Evolutionary conservation across 352 stramenopile genomes (phyloP), one percentile per base, ranked within the genome.

Genomic region (Poterioochromonas sp.): DNA sequence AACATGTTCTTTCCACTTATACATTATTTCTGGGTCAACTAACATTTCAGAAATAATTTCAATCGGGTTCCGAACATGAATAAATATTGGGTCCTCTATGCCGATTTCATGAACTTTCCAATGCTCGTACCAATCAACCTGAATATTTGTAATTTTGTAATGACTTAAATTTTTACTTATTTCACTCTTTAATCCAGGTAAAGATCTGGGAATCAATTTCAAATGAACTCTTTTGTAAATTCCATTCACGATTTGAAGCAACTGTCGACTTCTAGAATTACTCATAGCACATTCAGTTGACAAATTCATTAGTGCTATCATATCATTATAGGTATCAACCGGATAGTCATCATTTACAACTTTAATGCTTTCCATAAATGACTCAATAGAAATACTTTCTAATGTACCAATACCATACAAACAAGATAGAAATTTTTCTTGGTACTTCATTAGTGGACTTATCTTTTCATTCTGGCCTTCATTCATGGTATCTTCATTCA

Each of bases 11-110:
- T 73, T 47, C 32, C 37, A 73, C 63, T 73, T 73, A 73, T 49
- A 73, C 63, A 73, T 73, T 73, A 73, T 73, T 47, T 73, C 63
- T 73, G 63, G 63, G 63, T 73, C 29, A 73, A 73, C 63, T 49
- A 73, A 73, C 29, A 73, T 40, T 47, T 73, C 63, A 49, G 63
- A 40, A 73, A 73, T 73, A 40, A 73, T 49, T 47, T 49, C 20
- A 73, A 73, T 73, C 20, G 34, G 40, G 63, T 73, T 47, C n/a
- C 40, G 11, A 49, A 73, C 32, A 32, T 73, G 37, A 73, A 73
- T 47, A 40, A 49, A 47, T 49, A 73, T 73, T 47, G 63, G 63
- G 37, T 73, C 37, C 37, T 73, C 63, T 49, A 73, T 49, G 63
- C 32, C 63, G 32, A 73, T 73, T 47, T 73, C 63, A 73, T 73